Percentiles rank a stretch among this genome's conserved stretches.
phyloP scores from a whole-genome alignment of 345 rosid species.

The Corymbia maculata region DNA sequence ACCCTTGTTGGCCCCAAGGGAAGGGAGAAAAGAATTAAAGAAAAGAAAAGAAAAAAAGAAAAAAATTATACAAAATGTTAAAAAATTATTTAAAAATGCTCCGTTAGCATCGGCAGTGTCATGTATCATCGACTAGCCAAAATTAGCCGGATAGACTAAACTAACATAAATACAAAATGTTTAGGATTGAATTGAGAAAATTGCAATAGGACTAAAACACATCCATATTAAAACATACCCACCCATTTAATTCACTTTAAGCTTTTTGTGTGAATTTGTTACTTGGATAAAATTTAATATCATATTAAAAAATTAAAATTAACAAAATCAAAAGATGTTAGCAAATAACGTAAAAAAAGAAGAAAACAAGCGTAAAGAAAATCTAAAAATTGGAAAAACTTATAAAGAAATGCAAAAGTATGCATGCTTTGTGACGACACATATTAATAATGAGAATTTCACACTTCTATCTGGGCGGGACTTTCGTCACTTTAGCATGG shows the following conservation, averaged over 20 bases:
- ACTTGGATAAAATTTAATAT: background rate
- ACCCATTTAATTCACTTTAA: rapidly evolving
- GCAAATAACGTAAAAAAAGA: background rate
- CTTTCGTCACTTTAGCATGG: background rate
- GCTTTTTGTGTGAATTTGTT: background rate
- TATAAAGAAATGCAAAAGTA: background rate
- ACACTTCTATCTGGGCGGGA: background rate
- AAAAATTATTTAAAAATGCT: too few species aligned
- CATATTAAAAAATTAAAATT: background rate
- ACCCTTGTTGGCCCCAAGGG: too few species aligned
- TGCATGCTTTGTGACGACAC: background rate
- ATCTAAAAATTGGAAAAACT: background rate
- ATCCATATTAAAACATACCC: background rate
- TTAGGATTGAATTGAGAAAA: too few species aligned
- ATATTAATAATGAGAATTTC: background rate
- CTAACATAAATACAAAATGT: too few species aligned
- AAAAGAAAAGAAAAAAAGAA: too few species aligned
- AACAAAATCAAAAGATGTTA: background rate
- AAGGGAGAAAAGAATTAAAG: too few species aligned
- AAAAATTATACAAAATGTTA: too few species aligned
- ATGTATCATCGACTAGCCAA: too few species aligned
- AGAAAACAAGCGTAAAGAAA: too few species aligned
- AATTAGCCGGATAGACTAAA: too few species aligned
- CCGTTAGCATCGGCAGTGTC: too few species aligned
- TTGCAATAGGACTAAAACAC: background rate